These are phyloP conservation scores for Geranium incanum DNA, from an alignment of 441 rosid genomes.

Conservation along the genomic window DNA sequence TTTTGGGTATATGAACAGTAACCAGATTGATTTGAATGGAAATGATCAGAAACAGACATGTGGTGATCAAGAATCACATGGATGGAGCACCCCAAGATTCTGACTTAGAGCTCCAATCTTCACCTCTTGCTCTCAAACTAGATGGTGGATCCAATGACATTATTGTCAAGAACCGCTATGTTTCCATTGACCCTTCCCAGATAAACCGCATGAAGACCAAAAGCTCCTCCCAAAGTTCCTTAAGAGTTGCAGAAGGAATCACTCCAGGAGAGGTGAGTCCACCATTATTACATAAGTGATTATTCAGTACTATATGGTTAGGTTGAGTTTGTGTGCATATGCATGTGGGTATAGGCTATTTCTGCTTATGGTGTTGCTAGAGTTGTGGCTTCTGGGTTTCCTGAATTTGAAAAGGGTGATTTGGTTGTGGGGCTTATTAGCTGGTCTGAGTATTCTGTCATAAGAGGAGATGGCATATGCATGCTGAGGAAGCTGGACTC, in stretches of 20 bases:
- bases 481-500: conserved; percentile 43
- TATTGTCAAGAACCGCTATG: conserved; percentile 39
- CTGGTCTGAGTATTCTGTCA: conserved; percentile 47
- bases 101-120: conserved; percentile 35
- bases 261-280: conserved; percentile 31
- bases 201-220: conserved; percentile 37
- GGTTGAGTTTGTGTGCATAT: no score
- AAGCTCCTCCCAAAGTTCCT: conserved; percentile 30
- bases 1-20: neutral
- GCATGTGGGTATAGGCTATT: conserved; percentile 27
- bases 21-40: conserved; percentile 25
- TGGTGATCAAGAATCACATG: conserved; percentile 29
- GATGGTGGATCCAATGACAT: conserved; percentile 24
- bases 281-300: no score
- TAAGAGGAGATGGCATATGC: conserved; percentile 25
- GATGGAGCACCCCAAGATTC: conserved; percentile 35
- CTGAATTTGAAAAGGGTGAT: conserved; percentile 40
- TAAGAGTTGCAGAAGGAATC: conserved; percentile 16
- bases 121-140: conserved; percentile 18
- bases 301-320: neutral
- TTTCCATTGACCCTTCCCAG: conserved; percentile 51
- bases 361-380: conserved; percentile 44
- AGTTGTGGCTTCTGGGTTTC: conserved; percentile 43
- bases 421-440: conserved; percentile 38
- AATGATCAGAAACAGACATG: conserved; percentile 27